phyloP scores from a whole-genome alignment of 768 basidiomycete genomes.

The Cyclocybe aegerita region DNA sequence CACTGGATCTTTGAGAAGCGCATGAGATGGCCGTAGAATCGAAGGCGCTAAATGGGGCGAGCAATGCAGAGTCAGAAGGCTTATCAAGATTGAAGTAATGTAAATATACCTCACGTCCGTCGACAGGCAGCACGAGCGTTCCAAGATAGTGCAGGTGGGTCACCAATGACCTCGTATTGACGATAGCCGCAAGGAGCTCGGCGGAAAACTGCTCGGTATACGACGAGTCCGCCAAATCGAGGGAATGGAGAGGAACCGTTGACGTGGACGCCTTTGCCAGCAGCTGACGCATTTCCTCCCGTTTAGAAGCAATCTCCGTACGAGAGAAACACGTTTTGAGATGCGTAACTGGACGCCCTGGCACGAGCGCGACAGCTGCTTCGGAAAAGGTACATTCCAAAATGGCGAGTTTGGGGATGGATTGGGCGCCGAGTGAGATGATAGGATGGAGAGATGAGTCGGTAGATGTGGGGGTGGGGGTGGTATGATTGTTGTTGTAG shows the following conservation, averaged over 20 bases:
- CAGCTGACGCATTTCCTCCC: conserved; percentile 48
- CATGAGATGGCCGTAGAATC: conserved; percentile 61
- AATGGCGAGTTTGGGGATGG: conserved; percentile 49
- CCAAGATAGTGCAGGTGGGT: conserved; percentile 56
- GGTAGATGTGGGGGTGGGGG: conserved; percentile 22
- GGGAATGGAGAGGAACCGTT: conserved; percentile 41
- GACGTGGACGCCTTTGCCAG: conserved; percentile 47
- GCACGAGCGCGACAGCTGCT: conserved; percentile 56
- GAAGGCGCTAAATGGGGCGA: conserved; percentile 45
- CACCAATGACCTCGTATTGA: conserved; percentile 30
- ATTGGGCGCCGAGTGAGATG: conserved; percentile 21
- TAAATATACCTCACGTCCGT: conserved; percentile 47
- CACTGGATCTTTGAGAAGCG: conserved; percentile 49
- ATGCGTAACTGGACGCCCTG: conserved; percentile 56
- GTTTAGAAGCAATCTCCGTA: conserved; percentile 46
- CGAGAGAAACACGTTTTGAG: conserved; percentile 71
- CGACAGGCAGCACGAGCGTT: conserved; percentile 61
- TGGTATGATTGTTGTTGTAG: conserved; percentile 30
- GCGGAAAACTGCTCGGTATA: conserved; percentile 56
- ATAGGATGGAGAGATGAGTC: conserved; percentile 13
- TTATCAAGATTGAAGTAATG: conserved; percentile 3
- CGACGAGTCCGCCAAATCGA: conserved; percentile 63
- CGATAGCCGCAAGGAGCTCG: conserved; percentile 47
- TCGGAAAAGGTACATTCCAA: conserved; percentile 71
- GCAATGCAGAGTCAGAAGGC: conserved; percentile 2